Percentiles rank a stretch among this genome's conserved stretches.
These are phyloP conservation scores for Linum trigynum DNA, from an alignment of 345 rosid species.

Conservation along the genomic window DNA sequence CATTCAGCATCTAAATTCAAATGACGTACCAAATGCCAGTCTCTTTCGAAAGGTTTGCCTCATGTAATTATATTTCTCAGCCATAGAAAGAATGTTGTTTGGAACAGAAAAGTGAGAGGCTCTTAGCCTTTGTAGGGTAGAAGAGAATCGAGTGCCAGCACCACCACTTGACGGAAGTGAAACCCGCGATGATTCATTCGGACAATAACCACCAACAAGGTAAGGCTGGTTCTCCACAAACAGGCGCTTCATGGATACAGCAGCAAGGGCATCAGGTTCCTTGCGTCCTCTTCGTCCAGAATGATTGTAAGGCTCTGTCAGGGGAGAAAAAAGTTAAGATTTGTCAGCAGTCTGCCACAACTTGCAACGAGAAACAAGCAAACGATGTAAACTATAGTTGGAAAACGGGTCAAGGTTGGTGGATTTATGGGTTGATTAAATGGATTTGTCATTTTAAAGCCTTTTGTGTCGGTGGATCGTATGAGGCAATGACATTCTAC, in stretches of 20 bases:
- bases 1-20: not conserved
- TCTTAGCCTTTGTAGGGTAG: constrained; percentile 38
- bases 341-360: not conserved
- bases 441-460: no score
- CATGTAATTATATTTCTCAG: constrained; percentile 76
- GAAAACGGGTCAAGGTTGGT: no score
- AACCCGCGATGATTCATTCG: constrained; percentile 40
- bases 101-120: constrained; percentile 43
- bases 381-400: no score
- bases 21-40: constrained; percentile 75
- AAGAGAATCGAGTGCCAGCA: constrained; percentile 34
- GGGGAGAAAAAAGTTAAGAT: constrained; percentile 4
- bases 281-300: constrained; percentile 82
- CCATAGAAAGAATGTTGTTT: constrained; percentile 57
- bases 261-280: constrained; percentile 87
- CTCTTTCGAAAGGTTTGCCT: constrained; percentile 71
- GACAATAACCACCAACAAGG: constrained; percentile 64
- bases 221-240: constrained; percentile 83
- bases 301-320: constrained; percentile 76
- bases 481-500: no score
- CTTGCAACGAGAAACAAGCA: not conserved
- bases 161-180: constrained; percentile 35
- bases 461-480: no score
- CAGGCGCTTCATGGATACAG: constrained; percentile 82
- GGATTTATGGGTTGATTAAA: no score